phyloP scores from a whole-genome alignment of 768 basidiomycete species.

The Suillus weaverae region DNA sequence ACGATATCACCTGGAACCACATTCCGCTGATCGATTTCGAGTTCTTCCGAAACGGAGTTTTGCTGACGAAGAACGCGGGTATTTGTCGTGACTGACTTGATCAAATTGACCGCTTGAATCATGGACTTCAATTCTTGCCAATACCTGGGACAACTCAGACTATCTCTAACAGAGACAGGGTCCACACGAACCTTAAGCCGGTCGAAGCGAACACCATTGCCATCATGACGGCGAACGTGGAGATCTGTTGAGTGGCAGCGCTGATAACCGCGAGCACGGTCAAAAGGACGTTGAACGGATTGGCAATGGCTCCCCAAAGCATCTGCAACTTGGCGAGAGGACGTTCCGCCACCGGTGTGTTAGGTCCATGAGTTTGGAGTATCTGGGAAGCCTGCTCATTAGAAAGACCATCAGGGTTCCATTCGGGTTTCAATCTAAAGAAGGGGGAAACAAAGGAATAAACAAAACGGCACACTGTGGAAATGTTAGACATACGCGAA shows the following conservation, averaged over 20 bases:
- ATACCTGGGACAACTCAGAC: conserved; percentile 16
- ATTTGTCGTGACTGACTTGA: conserved; percentile 34
- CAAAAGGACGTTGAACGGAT: conserved; percentile 36
- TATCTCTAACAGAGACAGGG: not conserved
- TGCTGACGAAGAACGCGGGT: conserved; percentile 32
- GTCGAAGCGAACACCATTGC: conserved; percentile 37
- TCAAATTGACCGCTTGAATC: conserved; percentile 34
- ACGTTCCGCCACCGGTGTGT: conserved; percentile 32
- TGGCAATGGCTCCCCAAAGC: conserved; percentile 34
- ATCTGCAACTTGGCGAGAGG: conserved; percentile 29
- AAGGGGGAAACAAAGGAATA: conserved; percentile 5
- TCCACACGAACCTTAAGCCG: conserved; percentile 23
- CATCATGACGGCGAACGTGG: conserved; percentile 37
- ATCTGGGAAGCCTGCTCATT: conserved; percentile 19
- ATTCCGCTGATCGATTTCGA: conserved; percentile 31
- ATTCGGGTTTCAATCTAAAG: conserved; percentile 25
- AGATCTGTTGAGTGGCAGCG: conserved; percentile 32
- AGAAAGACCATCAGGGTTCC: conserved; percentile 25
- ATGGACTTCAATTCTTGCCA: conserved; percentile 37
- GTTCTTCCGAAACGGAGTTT: conserved; percentile 21
- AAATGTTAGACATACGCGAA: conserved; percentile 20
- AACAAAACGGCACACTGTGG: not conserved
- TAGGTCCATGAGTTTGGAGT: conserved; percentile 26
- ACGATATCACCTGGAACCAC: conserved; percentile 36
- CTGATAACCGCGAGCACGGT: conserved; percentile 32